Evolutionary conservation across 2,329 filamentous ascomycete genomes (phyloP), one percentile per base, ranked within the genome.

Genomic region (Ilyonectria mors-panacis): DNA sequence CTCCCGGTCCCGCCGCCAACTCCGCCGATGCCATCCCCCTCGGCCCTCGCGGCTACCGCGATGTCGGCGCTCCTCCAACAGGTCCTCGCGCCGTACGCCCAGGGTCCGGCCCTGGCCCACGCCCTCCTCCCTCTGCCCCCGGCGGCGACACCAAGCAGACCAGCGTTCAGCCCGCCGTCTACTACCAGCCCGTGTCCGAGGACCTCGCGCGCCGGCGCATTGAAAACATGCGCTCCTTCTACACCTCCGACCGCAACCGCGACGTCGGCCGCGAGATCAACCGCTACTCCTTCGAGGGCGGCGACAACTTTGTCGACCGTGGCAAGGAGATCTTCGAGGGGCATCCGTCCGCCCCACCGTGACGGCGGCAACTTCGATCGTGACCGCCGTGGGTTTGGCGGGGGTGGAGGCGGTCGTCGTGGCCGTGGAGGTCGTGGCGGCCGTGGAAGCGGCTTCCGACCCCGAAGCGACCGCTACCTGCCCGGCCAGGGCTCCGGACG

Each of bases 261-360:
- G 81, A 84, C 48, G 73, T 85, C 42, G 85, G 84, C 68, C 78
- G 83, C 67, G 81, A 85, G 59, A 88, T 88, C 80, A 90, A 93
- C 76, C 86, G 92, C 35, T 94, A 93, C 77, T 92, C 91, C 0
- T 94, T 94, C 73, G 92, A 94, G 78, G 83, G 90, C 63, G 86
- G 85, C 1, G 88, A 91, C 66, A 76, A 80, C 6, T 89, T 94
- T 60, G 91, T 94, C 50, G 92, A 94, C 77, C 86, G 91, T 60
- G 93, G 92, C 15, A 89, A 89, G 17, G 93, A 94, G 77, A 89
- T 91, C 42, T 91, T 91, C 75, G 82, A 89, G 54, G 89, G 89
- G 89, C 17, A 90, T 92, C 67, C 83, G 89, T 26, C 89, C 88
- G 26, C 89, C 89, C 1, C 85, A 88, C 66, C 81, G 87, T 10